Evolutionary conservation across 257 asterid species (phyloP), one percentile per base, ranked within the genome.

Genomic region (Jasminum sambac): DNA sequence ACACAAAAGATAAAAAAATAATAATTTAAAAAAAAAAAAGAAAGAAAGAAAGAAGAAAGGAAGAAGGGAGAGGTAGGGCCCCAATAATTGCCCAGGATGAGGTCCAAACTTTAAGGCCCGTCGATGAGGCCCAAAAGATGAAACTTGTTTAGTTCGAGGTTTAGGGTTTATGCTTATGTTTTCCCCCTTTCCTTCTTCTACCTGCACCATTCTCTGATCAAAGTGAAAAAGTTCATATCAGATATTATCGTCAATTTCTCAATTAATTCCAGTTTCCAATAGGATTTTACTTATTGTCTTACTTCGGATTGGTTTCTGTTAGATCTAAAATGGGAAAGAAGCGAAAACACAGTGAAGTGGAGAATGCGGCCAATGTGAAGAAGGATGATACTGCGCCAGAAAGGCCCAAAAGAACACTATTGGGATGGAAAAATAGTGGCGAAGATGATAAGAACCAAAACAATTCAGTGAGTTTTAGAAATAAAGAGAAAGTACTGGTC

Each of bases 401-500:
- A 73, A 82, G 96, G 75, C 96, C 96, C n/a, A 75, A 82, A 62
- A 84, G 99, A 72, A 91, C 96, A 5, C 96, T 94, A 39, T 67
- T 94, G n/a, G 99, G 99, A 21, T 94, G 86, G 55, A 91, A 89
- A 78, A 85, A 67, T 62, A 65, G 34, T 0, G 77, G 41, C 14
- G 78, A 70, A 39, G 75, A 48, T 64, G 75, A 64, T 16, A 68
- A 58, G 37, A 79, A 44, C 37, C 60, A 73, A 14, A 69, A 72
- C 38, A 82, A 48, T 58, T 26, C 52, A 2, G 80, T 37, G 63
- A 48, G 48, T 58, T 95, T 87, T 62, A 79, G 96, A 59, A 95
- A 91, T 74, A 89, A 91, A 74, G 96, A 91, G 79, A 95, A 90
- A 77, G 95, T 95, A 1, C 76, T 95, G 75, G 89, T 95, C 41